Evolutionary conservation across 2,329 filamentous ascomycete genomes (phyloP).

Genomic region (Beauveria pseudobassiana): DNA sequence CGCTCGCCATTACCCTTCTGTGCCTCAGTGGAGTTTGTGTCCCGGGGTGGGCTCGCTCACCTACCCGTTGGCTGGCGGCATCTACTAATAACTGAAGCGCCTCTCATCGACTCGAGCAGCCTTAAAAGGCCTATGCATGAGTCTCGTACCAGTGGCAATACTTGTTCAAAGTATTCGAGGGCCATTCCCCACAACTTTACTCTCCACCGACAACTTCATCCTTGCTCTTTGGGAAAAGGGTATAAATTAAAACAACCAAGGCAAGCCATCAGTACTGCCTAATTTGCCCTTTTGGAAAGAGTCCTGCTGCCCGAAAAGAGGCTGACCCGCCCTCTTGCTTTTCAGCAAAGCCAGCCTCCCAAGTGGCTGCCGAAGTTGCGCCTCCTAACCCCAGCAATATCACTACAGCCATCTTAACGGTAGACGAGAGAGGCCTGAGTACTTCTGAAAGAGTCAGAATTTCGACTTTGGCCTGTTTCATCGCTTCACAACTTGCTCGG

Average conservation of each 20-base stretch:
- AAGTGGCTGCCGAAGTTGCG: neutral
- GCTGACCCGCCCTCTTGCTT: conserved; percentile 11
- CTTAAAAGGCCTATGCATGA: conserved; percentile 7
- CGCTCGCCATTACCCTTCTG: conserved; percentile 2
- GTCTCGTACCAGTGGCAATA: conserved; percentile 8
- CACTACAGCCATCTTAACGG: neutral
- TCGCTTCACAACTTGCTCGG: neutral
- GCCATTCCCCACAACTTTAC: conserved; percentile 9
- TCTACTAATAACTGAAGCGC: conserved; percentile 9
- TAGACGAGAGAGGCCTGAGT: neutral
- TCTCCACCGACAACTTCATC: conserved; percentile 9
- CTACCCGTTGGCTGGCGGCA: conserved; percentile 11
- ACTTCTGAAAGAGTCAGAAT: neutral
- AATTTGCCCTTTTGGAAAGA: conserved; percentile 3
- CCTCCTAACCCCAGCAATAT: conserved; percentile 4
- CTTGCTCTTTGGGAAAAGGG: conserved; percentile 1
- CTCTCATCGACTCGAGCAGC: conserved; percentile 10
- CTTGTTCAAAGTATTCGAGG: conserved; percentile 3
- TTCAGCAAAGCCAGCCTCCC: conserved; percentile 4
- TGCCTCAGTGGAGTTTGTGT: conserved; percentile 11
- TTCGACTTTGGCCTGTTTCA: neutral
- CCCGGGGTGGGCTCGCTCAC: conserved; percentile 8
- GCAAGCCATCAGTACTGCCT: conserved; percentile 1
- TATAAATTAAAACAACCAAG: conserved; percentile 7
- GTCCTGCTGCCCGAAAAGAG: conserved; percentile 6